Conservation (phyloP, 140 eudicot genomes). For the Senecio squalidus region DNA sequence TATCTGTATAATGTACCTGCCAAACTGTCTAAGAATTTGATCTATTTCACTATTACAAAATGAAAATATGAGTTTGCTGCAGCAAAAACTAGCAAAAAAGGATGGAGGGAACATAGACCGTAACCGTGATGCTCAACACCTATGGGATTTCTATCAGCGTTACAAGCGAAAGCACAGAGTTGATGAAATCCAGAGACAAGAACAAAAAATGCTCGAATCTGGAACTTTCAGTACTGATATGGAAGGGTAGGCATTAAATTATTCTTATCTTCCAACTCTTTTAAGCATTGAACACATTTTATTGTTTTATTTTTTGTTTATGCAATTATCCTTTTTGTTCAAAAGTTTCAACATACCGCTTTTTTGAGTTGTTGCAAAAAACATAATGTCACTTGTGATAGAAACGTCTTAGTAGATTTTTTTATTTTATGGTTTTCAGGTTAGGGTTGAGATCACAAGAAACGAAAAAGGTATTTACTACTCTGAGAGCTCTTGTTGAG, state of each 20-base stretch:
- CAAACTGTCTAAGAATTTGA: background rate
- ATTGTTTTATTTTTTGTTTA: too few species aligned
- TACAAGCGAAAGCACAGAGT: slow-evolving; percentile 78
- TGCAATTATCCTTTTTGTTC: too few species aligned
- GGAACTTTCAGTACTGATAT: slow-evolving; percentile 75
- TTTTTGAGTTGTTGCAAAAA: too few species aligned
- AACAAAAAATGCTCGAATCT: slow-evolving; percentile 76
- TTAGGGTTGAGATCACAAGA: slow-evolving; percentile 60
- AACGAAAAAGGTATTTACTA: slow-evolving; percentile 71
- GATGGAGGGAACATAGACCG: slow-evolving; percentile 79
- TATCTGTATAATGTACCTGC: background rate
- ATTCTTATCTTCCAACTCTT: slow-evolving; percentile 6
- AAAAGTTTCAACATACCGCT: too few species aligned
- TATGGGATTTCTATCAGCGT: slow-evolving; percentile 83
- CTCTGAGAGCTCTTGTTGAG: slow-evolving; percentile 93
- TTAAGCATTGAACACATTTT: too few species aligned
- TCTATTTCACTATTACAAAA: background rate
- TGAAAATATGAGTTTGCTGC: slow-evolving; percentile 14
- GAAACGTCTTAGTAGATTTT: background rate
- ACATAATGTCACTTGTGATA: slow-evolving; percentile 3
- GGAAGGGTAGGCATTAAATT: slow-evolving; percentile 49
- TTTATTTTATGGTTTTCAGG: slow-evolving; percentile 31
- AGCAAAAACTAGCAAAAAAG: slow-evolving; percentile 89
- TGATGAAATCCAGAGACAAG: slow-evolving; percentile 78
- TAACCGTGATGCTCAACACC: slow-evolving; percentile 66